Base-by-base conservation (phyloP, 805 yeast genomes). In the Ogataea dorogensis region DNA sequence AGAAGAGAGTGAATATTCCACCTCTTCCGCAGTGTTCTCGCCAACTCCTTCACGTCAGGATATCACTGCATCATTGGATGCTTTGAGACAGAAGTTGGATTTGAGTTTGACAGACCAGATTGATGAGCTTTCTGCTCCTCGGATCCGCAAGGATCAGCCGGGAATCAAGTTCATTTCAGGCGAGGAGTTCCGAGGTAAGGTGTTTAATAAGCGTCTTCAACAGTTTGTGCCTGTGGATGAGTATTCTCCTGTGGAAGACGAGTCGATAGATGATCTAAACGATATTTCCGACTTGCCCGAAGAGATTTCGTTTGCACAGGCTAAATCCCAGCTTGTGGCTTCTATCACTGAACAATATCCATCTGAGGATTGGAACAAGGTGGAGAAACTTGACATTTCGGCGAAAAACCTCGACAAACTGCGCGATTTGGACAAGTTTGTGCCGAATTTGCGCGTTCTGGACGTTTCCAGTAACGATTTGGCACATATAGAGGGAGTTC, bases 291-390 rank as follows among this genome's bases (percentile, higher is more conserved):
- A 46, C 24, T 29, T 53, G 11, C 32, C 36, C 18, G 49, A 43
- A 16, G 71, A 72, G 29, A 35, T 71, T 3, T 69, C 79, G 3
- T 75, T 75, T 46, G 61, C 77, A 2, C 71, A 72, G 43, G 63
- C 74, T 0, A 67, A 67, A 38, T 63, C 54, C 31, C 56, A 57
- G 10, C 49, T 75, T 24, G 73, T 73, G 4, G 58, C 73, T 5
- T 63, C 70, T 3, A 64, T 75, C 17, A 72, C 74, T 1, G 70
- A 68, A 23, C 47, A 54, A 3, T 56, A 70, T 31, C 63, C 73
- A 2, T 52, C 59, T 16, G 59, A 60, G 3, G 57, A 63, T 31
- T 75, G 81, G 81, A 61, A 63, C 21, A 44, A 46, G 10, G 53
- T 75, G 2, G 49, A 41, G 7, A 61, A 59, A 14, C 58, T 75